These are phyloP conservation scores for Artemisia princeps DNA, from an alignment of 140 eudicot species.

Conservation along the genomic window DNA sequence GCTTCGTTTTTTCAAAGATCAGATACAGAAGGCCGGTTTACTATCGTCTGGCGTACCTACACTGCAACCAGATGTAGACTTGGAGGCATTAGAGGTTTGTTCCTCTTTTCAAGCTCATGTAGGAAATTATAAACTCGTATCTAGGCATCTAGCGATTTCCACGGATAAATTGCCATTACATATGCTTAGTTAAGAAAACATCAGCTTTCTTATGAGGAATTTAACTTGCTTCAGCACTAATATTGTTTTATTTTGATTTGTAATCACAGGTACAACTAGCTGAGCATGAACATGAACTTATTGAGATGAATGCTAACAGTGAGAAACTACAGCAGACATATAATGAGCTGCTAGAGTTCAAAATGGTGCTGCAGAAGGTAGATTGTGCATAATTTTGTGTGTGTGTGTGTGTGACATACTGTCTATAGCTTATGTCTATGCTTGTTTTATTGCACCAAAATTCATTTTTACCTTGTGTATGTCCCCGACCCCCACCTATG, in stretches of 20 bases:
- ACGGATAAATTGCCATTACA: slow-evolving; percentile 1
- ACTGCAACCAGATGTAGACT: slow-evolving; percentile 63
- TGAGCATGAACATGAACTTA: slow-evolving; percentile 85
- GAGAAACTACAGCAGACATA: slow-evolving; percentile 74
- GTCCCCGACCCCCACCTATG: neutral
- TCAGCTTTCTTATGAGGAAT: slow-evolving; percentile 2
- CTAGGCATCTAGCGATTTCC: neutral
- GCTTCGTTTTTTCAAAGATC: slow-evolving; percentile 83
- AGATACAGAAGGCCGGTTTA: slow-evolving; percentile 76
- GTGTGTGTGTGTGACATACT: neutral
- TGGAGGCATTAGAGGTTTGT: slow-evolving; percentile 87
- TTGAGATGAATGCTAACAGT: slow-evolving; percentile 84
- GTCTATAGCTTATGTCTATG: neutral
- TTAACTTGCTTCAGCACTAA: slow-evolving; percentile 14
- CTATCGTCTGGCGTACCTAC: slow-evolving; percentile 50
- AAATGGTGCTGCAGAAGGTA: slow-evolving; percentile 93
- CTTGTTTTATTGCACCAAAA: neutral
- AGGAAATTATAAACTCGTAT: too few species aligned
- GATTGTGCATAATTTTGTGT: slow-evolving; percentile 9
- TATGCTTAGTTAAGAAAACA: slow-evolving; percentile 3
- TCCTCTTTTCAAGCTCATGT: slow-evolving; percentile 7
- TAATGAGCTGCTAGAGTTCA: slow-evolving; percentile 86
- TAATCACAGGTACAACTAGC: slow-evolving; percentile 61
- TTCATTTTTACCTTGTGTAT: neutral
- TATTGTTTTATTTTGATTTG: slow-evolving; percentile 14